These are phyloP conservation scores for Geotrichum phurueaensis DNA, from an alignment of 1,139 yeast species.

Conservation along the genomic window DNA sequence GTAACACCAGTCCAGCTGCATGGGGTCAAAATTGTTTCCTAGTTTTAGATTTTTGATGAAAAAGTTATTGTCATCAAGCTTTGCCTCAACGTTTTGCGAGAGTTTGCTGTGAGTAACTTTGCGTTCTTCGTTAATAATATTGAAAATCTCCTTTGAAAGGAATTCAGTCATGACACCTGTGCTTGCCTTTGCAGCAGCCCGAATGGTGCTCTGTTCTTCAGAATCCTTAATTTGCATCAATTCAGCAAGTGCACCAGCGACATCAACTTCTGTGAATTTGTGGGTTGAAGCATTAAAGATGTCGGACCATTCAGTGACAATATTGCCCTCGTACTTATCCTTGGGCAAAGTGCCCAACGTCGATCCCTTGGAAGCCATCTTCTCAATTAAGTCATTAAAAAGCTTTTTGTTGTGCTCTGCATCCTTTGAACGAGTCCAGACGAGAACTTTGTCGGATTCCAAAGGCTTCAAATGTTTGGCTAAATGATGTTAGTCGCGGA, in stretches of 20 bases:
- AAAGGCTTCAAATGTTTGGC: conserved; percentile 68
- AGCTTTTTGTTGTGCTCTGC: conserved; percentile 63
- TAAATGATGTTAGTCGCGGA: conserved; percentile 12
- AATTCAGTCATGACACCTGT: conserved; percentile 68
- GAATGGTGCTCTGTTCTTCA: conserved; percentile 61
- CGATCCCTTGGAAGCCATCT: conserved; percentile 43
- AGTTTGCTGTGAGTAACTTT: conserved; percentile 68
- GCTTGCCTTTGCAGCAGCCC: conserved; percentile 72
- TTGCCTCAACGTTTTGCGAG: conserved; percentile 71
- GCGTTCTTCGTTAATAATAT: conserved; percentile 78
- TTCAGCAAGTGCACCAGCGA: conserved; percentile 48
- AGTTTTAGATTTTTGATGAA: conserved; percentile 51
- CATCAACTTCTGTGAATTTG: conserved; percentile 44
- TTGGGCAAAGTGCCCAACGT: conserved; percentile 61
- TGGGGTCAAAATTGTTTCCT: conserved; percentile 64
- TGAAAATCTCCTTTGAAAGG: conserved; percentile 84
- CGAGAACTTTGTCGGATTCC: conserved; percentile 46
- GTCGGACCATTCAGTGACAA: conserved; percentile 62
- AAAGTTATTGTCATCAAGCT: conserved; percentile 72
- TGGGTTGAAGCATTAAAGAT: conserved; percentile 35
- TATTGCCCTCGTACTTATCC: conserved; percentile 76
- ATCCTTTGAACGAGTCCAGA: conserved; percentile 80
- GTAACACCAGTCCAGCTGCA: conserved; percentile 87
- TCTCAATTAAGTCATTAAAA: conserved; percentile 54
- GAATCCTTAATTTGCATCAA: conserved; percentile 74